Base-by-base conservation (phyloP, 352 stramenopile genomes). In the Pythium scleroteichum region DNA sequence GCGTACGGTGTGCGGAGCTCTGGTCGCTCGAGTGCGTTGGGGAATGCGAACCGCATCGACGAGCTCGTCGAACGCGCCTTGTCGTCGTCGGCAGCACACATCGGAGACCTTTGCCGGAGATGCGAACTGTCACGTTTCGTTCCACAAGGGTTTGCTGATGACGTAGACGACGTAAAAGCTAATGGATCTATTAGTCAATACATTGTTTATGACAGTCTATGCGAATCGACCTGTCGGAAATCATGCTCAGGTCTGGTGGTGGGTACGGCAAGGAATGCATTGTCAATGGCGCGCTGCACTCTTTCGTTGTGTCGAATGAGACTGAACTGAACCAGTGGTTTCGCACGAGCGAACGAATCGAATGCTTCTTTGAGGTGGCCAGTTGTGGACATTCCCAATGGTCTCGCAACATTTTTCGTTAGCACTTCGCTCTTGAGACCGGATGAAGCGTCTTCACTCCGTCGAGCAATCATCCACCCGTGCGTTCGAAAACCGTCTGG, bases 1-100 rank as follows among this genome's bases (percentile, higher is more conserved):
- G 61, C 73, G 24, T 55, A 55, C 29, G 72, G 59, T 33, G 73
- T 73, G 19, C 53, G 62, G 19, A 70, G 69, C 40, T 78, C 72
- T 24, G 66, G 63, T 20, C 53, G 54, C 24, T 14, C 53, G 46
- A 62, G 61, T 19, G 23, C 47, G 35, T 63, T 68, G 10, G 46
- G 53, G 53, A 63, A 68, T 17, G 47, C 45, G 16, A 62, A 52
- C 20, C 59, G 59, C 46, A 33, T 8, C 33, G 33, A 14, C 33
- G 8, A 14, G 8, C 14, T 39, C 8, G 13, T 44, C 38, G 38
- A 35, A 35, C 7, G 38, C 38, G 14, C 14, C 4, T 51, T n/a
- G 22, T 32, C 19, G 26, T n/a, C n/a, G n/a, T n/a, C n/a, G n/a
- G n/a, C n/a, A n/a, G n/a, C n/a, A n/a, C 44, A 4, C 26, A 26